A percentile compares a stretch with the other conserved stretches of the same genome.
Evolutionary conservation across 805 yeast species (phyloP).

Genomic region (Sungouiella blattae): DNA sequence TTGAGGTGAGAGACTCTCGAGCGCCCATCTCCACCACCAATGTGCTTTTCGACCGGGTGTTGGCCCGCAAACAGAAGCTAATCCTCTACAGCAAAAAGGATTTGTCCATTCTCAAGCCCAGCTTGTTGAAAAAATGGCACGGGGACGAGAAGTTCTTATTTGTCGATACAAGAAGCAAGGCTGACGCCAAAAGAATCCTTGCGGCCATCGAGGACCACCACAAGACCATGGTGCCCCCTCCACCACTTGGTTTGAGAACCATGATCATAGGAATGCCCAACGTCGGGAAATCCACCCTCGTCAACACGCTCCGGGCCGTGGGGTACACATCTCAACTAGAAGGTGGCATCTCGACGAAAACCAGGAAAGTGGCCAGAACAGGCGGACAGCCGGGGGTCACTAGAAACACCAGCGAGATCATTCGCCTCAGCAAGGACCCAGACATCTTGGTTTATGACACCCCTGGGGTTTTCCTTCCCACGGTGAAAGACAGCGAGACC

Average conservation of each 20-base stretch:
- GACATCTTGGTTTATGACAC: slow-evolving; percentile 77
- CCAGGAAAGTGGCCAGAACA: slow-evolving; percentile 70
- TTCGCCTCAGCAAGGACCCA: slow-evolving; percentile 58
- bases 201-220: slow-evolving; percentile 46
- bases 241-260: slow-evolving; percentile 78
- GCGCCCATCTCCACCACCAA: slow-evolving; percentile 87
- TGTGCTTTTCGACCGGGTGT: slow-evolving; percentile 65
- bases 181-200: slow-evolving; percentile 50
- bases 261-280: slow-evolving; percentile 94
- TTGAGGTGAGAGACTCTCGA: slow-evolving; percentile 85
- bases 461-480: slow-evolving; percentile 89
- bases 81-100: slow-evolving; percentile 79
- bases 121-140: slow-evolving; percentile 34
- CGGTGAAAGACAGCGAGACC: slow-evolving; percentile 56
- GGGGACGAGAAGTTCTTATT: slow-evolving; percentile 36
- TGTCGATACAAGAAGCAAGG: slow-evolving; percentile 53
- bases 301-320: slow-evolving; percentile 62
- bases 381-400: slow-evolving; percentile 94
- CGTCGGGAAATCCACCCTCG: slow-evolving; percentile 90
- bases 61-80: slow-evolving; percentile 53
- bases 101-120: slow-evolving; percentile 43
- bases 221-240: slow-evolving; percentile 53
- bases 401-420: slow-evolving; percentile 68
- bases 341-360: slow-evolving; percentile 30
- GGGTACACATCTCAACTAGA: slow-evolving; percentile 25